Evolutionary conservation across 2,329 filamentous ascomycete species (phyloP), one percentile per base, ranked within the genome.

Genomic region (Annulohypoxylon truncatum): DNA sequence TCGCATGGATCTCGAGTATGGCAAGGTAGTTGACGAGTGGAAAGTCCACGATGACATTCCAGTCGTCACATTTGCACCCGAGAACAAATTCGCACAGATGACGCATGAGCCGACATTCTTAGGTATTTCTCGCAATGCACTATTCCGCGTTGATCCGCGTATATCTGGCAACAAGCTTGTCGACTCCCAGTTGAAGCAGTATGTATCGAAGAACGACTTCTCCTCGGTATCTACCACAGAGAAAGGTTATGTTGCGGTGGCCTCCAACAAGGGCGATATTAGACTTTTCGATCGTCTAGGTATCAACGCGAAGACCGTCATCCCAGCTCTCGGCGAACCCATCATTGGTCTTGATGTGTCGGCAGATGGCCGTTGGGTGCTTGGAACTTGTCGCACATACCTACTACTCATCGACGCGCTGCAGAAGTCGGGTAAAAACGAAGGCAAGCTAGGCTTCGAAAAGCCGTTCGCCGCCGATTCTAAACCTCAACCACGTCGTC

Each of bases 41-140:
- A 97, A 97, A 73, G 87, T 99, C 12, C 95, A 99, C 76, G 95
- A 99, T 68, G 93, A 98, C 77, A 97, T 99, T 59, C 91, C 93
- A 0, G 92, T 98, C 66, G 89, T 92, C 58, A 96, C 90, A 8
- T 98, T 98, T 79, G 93, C 93, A 0, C 96, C 96, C 0, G 94
- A 97, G 79, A 97, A 91, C 86, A 99, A 99, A 87, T 99, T 97
- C 75, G 90, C 96, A 1, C 96, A 99, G 82, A 97, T 97, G 91
- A 97, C 94, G 0, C 89, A 90, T 64, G 94, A 97, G 77, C 94
- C 97, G 75, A 96, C 96, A 0, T 98, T 99, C 84, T 83, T 99
- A 8, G 96, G 96, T 80, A 89, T 97, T 24, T 97, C 94, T 7
- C 88, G 90, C 77, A 99, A 99, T 73, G 94, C 96, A 0, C 86